Evolutionary conservation across 345 rosid genomes (phyloP), one percentile per base, ranked within the genome.

Genomic region (Brassica incana): DNA sequence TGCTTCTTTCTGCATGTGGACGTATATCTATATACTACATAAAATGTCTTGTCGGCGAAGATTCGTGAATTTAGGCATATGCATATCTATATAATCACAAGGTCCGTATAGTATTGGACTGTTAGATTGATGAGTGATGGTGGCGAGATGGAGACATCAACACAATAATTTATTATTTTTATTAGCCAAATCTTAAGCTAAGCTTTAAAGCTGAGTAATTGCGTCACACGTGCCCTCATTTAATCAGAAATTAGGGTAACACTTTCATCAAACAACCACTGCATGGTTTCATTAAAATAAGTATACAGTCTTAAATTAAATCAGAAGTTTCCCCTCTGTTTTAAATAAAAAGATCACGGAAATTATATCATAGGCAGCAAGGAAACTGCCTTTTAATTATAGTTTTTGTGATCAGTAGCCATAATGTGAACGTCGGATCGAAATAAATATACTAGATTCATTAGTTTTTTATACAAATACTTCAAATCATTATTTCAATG

Each of bases 161-260:
- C 52, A 64, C 6, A 15, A 69, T 50, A 15, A 12, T 70, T 64
- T 27, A 32, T 56, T 14, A 9, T 12, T 16, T n/a, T 4, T 1
- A 80, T 54, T 16, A 70, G 52, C 69, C 18, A 80, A 69, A 54
- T 40, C 29, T 70, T 71, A 63, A 25, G 67, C 35, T 25, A 78
- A 43, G 70, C 82, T 74, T 61, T 68, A 73, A 73, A 30, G 59
- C 54, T 68, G 71, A 50, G 65, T 79, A 64, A 75, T 71, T 72
- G 73, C 77, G 65, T 76, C 77, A 81, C 83, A 81, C 83, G 83
- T 81, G 83, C 69, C 80, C 6, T 32, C 80, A 15, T 65, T 75
- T 76, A 71, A 65, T 76, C 80, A 65, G 25, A 59, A 2, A 54
- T 74, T 79, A 79, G 65, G 78, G 74, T 2, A 60, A 29, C 78